Evolutionary conservation across 345 rosid species (phyloP), one percentile per base, ranked within the genome.

Genomic region (Sisymbrium altissimum): DNA sequence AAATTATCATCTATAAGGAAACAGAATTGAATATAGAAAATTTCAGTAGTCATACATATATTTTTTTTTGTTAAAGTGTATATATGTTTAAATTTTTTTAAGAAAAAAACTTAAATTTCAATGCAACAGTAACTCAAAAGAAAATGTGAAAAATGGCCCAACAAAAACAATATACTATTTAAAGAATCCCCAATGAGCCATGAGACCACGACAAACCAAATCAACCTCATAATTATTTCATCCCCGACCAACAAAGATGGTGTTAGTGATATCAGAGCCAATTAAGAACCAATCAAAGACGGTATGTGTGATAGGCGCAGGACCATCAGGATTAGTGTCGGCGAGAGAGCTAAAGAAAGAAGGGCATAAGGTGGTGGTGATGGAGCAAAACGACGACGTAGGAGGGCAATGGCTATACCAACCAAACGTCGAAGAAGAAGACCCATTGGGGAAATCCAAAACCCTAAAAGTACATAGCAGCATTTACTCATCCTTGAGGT

Each of bases 351-450:
- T 93, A 23, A 83, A 83, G 43, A 89, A 83, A 75, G 92, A 89
- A 79, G 97, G 93, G 9, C 96, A 90, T 56, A 60, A 4, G 0
- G 94, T 79, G 73, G 89, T 87, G 59, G 88, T 89, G 1, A 45
- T 89, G 78, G 97, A 93, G 69, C 97, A 91, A 78, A 89, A 80
- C 77, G 79, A 86, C 12, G 94, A 93, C 43, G 82, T 93, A 0
- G 97, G 98, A 30, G 98, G 98, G 19, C 98, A 93, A 52, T 93
- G 97, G 96, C 68, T 91, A 58, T 93, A 88, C 49, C 82, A 86
- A 9, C 83, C 92, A 3, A 74, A 84, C 63, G 84, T 83, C 3
- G 86, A 85, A 50, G 72, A 17, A 12, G 96, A 90, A 75, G 87
- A 88, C 17, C 83, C 83, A 1, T 36, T 89, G 19, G 94, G 94